Evolutionary conservation across 805 yeast genomes (phyloP), one percentile per base, ranked within the genome.

Genomic region (Monosporozyma aerobia): DNA sequence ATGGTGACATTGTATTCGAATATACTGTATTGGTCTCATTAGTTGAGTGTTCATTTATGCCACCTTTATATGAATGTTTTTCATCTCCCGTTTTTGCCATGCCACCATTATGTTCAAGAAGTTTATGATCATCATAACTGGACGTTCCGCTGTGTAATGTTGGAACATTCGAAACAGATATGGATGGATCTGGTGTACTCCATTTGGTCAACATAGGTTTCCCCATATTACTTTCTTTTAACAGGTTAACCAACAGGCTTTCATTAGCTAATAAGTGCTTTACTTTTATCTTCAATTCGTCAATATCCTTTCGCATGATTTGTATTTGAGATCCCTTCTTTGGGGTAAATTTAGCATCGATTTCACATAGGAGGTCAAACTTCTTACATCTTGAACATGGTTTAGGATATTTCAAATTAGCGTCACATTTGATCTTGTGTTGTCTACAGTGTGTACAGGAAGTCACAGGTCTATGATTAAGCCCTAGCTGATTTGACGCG

Each of bases 371-470:
- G 40, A 89, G 73, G 2, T 81, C 83, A 87, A 87, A 85, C 63
- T 85, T 76, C 51, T 81, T 83, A 70, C 97, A 90, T 55, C 96
- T 70, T 16, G 85, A 78, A 67, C 97, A 90, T 0, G 96, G 86
- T 6, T 74, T 73, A 0, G 97, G 97, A 58, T 78, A 85, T 56
- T 83, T 80, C 23, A 85, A 90, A 2, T 88, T 79, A 1, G 97
- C 97, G 64, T 90, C 88, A 69, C 97, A 90, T 64, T 85, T 86
- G 67, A 90, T 89, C 69, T 90, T 90, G 67, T 90, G 97, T 65
- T 90, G 97, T 50, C 97, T 80, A 64, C 97, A 90, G 65, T 89
- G 94, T 0, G 96, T 87, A 65, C 97, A 90, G 3, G 96, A 85
- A 0, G 96, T 88, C 1, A 90, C 95, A 0, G 96, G 96, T 52